Evolutionary conservation across 371 early-diverging fungal genomes (phyloP).

Genomic region (Rhizopus microsporus): DNA sequence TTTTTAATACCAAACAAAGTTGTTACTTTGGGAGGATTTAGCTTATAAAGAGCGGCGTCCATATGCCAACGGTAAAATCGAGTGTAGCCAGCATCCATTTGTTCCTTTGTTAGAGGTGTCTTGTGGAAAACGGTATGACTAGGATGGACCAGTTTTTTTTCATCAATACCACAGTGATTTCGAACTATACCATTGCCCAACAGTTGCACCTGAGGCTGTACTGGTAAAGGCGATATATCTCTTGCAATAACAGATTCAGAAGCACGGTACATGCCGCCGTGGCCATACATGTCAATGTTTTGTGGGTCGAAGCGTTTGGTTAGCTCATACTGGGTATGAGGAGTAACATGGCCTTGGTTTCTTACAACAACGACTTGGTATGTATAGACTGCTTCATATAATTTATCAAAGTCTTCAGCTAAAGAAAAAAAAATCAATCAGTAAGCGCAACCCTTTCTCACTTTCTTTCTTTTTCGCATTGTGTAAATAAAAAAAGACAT

Average conservation of each 20-base stretch:
- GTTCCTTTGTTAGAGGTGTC: constrained; percentile 34
- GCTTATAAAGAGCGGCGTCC: constrained; percentile 53
- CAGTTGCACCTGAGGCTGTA: constrained; percentile 48
- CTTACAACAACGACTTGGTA: constrained; percentile 48
- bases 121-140: constrained; percentile 46
- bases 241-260: constrained; percentile 45
- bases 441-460: not conserved
- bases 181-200: constrained; percentile 44
- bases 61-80: constrained; percentile 56
- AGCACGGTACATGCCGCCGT: constrained; percentile 44
- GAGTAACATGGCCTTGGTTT: constrained; percentile 42
- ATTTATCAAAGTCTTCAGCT: constrained; percentile 47
- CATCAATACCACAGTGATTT: constrained; percentile 47
- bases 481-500: not conserved
- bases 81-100: constrained; percentile 45
- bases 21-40: constrained; percentile 51
- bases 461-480: not conserved
- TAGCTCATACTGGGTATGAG: constrained; percentile 43
- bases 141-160: constrained; percentile 44
- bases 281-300: constrained; percentile 49
- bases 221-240: constrained; percentile 47
- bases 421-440: not conserved
- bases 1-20: constrained; percentile 49
- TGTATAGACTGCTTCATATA: constrained; percentile 48
- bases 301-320: constrained; percentile 50